A percentile compares a stretch with the other conserved stretches of the same genome.
Evolutionary conservation across 306 rosid species (phyloP).

Genomic region (Gleditsia sinensis): DNA sequence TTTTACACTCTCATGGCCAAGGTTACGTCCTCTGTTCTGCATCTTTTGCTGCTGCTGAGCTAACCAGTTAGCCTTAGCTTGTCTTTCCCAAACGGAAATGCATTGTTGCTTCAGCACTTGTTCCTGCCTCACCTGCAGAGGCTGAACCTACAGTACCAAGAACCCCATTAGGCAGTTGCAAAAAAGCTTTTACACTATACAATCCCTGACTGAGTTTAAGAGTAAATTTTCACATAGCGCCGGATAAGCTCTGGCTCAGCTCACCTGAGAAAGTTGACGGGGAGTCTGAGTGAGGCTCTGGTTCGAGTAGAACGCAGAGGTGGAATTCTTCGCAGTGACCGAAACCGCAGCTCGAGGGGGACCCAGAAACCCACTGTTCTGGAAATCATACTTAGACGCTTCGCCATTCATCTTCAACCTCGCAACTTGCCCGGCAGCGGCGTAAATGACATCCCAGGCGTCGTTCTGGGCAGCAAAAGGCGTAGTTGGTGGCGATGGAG

Average conservation of each 20-base stretch:
- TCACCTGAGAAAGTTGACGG: constrained; percentile 42
- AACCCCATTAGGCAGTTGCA: background rate
- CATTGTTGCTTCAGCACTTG: constrained; percentile 42
- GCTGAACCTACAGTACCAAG: constrained; percentile 28
- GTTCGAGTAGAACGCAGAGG: constrained; percentile 31
- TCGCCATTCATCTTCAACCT: constrained; percentile 60
- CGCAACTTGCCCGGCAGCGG: constrained; percentile 86
- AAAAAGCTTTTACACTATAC: no score
- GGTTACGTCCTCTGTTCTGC: constrained; percentile 44
- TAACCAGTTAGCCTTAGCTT: constrained; percentile 41
- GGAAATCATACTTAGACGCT: constrained; percentile 24
- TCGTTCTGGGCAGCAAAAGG: constrained; percentile 53
- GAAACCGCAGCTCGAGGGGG: constrained; percentile 15
- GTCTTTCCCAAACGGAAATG: constrained; percentile 51
- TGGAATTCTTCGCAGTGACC: constrained; percentile 9
- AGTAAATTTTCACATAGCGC: background rate
- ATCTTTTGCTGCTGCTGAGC: constrained; percentile 53
- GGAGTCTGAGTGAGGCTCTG: constrained; percentile 35
- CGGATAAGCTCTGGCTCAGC: background rate
- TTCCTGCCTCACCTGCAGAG: constrained; percentile 33
- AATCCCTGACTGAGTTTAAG: background rate
- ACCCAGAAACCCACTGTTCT: constrained; percentile 39
- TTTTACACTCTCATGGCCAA: constrained; percentile 35
- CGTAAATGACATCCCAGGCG: constrained; percentile 76
- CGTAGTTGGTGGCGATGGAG: constrained; percentile 73